Evolutionary conservation across 1,284 basidiomycete species (phyloP).

Genomic region (Chondrostereum purpureum): DNA sequence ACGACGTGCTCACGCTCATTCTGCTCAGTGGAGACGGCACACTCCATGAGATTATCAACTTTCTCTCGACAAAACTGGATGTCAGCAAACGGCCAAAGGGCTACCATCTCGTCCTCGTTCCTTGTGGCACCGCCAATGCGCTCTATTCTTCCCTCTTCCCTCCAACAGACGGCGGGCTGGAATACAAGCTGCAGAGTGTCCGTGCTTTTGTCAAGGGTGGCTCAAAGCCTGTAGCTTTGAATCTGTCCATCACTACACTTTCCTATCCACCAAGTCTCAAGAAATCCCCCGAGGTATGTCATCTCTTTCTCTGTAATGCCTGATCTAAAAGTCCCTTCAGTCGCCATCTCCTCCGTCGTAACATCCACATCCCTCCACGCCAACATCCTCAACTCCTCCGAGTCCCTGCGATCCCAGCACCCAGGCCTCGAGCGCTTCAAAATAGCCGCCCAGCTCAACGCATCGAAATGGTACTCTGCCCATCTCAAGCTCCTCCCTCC

Average conservation of each 20-base stretch:
- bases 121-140: slow-evolving; percentile 92
- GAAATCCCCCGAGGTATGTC: slow-evolving; percentile 16
- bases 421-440: slow-evolving; percentile 85
- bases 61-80: slow-evolving; percentile 33
- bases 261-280: slow-evolving; percentile 25
- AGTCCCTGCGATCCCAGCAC: slow-evolving; percentile 58
- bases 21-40: slow-evolving; percentile 89
- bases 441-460: slow-evolving; percentile 74
- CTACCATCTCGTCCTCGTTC: slow-evolving; percentile 51
- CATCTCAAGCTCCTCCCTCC: slow-evolving; percentile 49
- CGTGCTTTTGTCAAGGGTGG: slow-evolving; percentile 33
- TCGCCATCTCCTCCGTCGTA: slow-evolving; percentile 52
- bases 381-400: slow-evolving; percentile 76
- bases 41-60: slow-evolving; percentile 76
- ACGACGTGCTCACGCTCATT: slow-evolving; percentile 42
- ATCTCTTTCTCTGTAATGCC: not conserved
- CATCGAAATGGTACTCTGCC: slow-evolving; percentile 65
- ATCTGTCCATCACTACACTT: slow-evolving; percentile 51
- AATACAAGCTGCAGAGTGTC: slow-evolving; percentile 51
- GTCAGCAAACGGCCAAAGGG: slow-evolving; percentile 17
- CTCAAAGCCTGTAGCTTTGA: slow-evolving; percentile 38
- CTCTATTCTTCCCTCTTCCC: slow-evolving; percentile 68
- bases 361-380: slow-evolving; percentile 85
- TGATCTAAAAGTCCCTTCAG: slow-evolving; percentile 1
- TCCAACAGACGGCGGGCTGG: slow-evolving; percentile 21